Percentiles rank a stretch among this genome's conserved stretches.
Conservation (phyloP, 805 yeast species). For the Deakozyma indianensis region DNA sequence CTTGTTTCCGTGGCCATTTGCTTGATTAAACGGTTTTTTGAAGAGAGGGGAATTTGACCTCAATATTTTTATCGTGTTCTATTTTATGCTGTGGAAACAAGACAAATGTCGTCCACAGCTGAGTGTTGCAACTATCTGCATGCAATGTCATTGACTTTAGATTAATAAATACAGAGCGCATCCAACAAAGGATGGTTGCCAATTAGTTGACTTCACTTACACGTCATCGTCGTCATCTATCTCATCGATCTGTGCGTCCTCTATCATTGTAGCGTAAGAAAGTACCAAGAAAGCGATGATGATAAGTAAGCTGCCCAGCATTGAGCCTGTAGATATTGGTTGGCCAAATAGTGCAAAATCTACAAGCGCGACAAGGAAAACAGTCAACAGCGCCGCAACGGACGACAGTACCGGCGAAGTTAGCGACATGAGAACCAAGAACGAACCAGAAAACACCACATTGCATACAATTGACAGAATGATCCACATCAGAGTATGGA, state of each 20-base stretch:
- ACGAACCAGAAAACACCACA: slow-evolving; percentile 53
- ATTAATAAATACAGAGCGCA: too few relatives aligned
- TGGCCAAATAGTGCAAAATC: slow-evolving; percentile 60
- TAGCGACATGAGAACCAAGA: slow-evolving; percentile 64
- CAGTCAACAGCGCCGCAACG: slow-evolving; percentile 58
- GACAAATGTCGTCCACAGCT: too few relatives aligned
- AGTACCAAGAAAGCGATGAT: slow-evolving; percentile 55
- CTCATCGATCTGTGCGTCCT: slow-evolving; percentile 1
- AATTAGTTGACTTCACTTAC: too few relatives aligned
- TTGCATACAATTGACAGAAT: slow-evolving; percentile 45
- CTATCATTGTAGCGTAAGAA: slow-evolving; percentile 27
- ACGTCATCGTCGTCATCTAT: not conserved
- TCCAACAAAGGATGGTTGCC: too few relatives aligned
- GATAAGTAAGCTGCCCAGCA: slow-evolving; percentile 57
- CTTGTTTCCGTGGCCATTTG: too few relatives aligned
- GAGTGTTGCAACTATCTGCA: too few relatives aligned
- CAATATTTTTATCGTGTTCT: too few relatives aligned
- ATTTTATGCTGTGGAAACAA: too few relatives aligned
- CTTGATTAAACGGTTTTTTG: too few relatives aligned
- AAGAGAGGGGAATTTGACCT: too few relatives aligned
- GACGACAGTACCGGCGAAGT: slow-evolving; percentile 72
- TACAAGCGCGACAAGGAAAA: slow-evolving; percentile 61
- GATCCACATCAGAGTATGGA: slow-evolving; percentile 31
- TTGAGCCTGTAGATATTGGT: slow-evolving; percentile 37
- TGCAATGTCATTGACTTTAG: too few relatives aligned